These are phyloP conservation scores for Aspergillus chevalieri DNA, from an alignment of 2,329 filamentous ascomycete species.

Conservation along the genomic window DNA sequence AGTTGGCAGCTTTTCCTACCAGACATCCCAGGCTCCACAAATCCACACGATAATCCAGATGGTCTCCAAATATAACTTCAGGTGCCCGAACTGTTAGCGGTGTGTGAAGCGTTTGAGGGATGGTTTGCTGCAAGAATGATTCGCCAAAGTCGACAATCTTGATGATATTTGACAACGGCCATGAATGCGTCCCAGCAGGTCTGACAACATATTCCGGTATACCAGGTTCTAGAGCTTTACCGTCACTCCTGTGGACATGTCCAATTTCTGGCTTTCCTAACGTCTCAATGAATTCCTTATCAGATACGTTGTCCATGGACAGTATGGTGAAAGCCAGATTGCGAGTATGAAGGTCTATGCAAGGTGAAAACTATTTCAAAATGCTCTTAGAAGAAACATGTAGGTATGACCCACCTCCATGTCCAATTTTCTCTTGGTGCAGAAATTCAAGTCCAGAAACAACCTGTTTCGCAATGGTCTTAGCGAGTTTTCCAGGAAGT, in stretches of 20 bases:
- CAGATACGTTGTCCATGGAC: conserved; percentile 8
- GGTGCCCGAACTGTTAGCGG: conserved; percentile 32
- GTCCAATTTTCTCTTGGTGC: conserved; percentile 33
- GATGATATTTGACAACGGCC: conserved; percentile 9
- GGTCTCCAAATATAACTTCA: conserved; percentile 34
- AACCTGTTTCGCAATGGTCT: conserved; percentile 36
- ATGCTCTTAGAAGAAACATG: neutral
- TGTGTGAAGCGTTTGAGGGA: conserved; percentile 26
- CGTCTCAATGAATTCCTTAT: conserved; percentile 15
- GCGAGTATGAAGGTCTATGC: conserved; percentile 23
- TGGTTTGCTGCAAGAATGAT: conserved; percentile 23
- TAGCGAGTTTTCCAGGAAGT: conserved; percentile 38
- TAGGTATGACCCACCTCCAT: conserved; percentile 28
- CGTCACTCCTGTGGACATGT: conserved; percentile 16
- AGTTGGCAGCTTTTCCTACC: conserved; percentile 17
- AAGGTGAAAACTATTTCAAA: conserved; percentile 8
- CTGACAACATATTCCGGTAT: conserved; percentile 22
- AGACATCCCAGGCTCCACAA: conserved; percentile 35
- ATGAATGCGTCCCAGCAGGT: conserved; percentile 9
- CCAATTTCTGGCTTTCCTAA: conserved; percentile 23
- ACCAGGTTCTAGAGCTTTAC: conserved; percentile 13
- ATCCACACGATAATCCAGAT: conserved; percentile 31
- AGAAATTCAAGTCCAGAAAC: conserved; percentile 33
- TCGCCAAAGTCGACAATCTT: conserved; percentile 38
- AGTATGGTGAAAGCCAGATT: conserved; percentile 23